Percentiles rank a stretch among this genome's conserved stretches.
Evolutionary conservation across 192 early-diverging fungal species (phyloP).

Genomic region (Podila clonocystis): DNA sequence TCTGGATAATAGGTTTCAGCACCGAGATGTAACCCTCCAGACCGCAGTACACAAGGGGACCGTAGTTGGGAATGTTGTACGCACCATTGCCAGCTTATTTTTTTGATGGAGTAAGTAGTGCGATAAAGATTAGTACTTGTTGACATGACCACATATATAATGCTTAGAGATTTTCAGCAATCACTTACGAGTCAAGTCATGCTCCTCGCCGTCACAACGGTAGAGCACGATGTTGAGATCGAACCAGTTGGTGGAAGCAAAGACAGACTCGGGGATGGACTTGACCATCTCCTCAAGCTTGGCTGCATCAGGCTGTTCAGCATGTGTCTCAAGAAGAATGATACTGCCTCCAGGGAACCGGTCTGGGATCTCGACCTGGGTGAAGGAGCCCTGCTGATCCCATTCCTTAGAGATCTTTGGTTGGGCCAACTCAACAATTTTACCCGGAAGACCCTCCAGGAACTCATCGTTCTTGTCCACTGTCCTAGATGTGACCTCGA

Average conservation of each 20-base stretch:
- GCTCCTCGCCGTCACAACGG: slow-evolving; percentile 89
- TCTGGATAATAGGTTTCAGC: slow-evolving; percentile 78
- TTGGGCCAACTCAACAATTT: slow-evolving; percentile 58
- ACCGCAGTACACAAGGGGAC: slow-evolving; percentile 87
- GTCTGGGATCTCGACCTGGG: slow-evolving; percentile 68
- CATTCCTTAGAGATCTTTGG: slow-evolving; percentile 56
- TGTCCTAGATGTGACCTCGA: slow-evolving; percentile 56
- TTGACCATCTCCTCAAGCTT: slow-evolving; percentile 67
- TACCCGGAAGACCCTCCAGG: slow-evolving; percentile 57
- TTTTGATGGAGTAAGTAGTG: background rate
- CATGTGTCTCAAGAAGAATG: slow-evolving; percentile 70
- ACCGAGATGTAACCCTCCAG: slow-evolving; percentile 92
- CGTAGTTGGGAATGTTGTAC: slow-evolving; percentile 93
- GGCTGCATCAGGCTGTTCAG: slow-evolving; percentile 58
- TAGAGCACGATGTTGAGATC: slow-evolving; percentile 92
- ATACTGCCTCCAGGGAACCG: slow-evolving; percentile 91
- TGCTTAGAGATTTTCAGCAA: too few species aligned
- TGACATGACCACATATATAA: background rate
- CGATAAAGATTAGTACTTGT: background rate
- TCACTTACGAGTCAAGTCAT: slow-evolving; percentile 72
- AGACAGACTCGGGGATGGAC: slow-evolving; percentile 71
- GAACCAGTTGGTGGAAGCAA: slow-evolving; percentile 63
- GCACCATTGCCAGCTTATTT: slow-evolving; percentile 73
- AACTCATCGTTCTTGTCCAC: slow-evolving; percentile 19
- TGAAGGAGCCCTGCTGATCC: slow-evolving; percentile 66